Base-by-base conservation (phyloP, 768 basidiomycete genomes). In the Termitomyces heimii region DNA sequence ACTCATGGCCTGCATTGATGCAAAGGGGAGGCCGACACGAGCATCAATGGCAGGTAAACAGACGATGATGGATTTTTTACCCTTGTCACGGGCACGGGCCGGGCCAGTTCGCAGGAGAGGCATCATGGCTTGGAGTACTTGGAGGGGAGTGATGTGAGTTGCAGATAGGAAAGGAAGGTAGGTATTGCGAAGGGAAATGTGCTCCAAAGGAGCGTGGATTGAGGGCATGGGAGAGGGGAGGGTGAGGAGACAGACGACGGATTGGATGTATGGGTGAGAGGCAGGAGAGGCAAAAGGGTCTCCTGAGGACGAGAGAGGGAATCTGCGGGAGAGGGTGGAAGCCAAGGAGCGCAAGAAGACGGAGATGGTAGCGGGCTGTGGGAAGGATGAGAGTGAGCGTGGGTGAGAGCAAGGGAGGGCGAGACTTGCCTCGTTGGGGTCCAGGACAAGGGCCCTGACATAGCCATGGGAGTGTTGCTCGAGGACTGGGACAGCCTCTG, bases 311-410 rank as follows among this genome's bases (percentile, higher is more conserved):
- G 81, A 85, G 62, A 92, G 80, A 4, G 93, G 93, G 72, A 92
- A 95, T 48, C 84, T 82, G 60, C 91, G 86, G 18, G 88, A 88
- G 9, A 95, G 77, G 0, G 90, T 85, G 0, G 92, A 88, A 3
- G 84, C 78, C 39, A 95, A 74, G 8, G 92, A 93, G 54, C 92
- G 86, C 42, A 94, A 76, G 75, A 94, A 94, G 45, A 83, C 76
- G 0, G 84, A 79, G 49, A 92, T 78, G 3, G 85, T 85, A 2
- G 80, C 83, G 32, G 87, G 85, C 92, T 94, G 35, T 56, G 34
- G 53, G 31, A 48, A 26, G 39, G 31, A 35, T 31, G 35, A 18
- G 26, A 1, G 1, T 8, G 12, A 32, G 46, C n/a, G n/a, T 45
- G 31, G 43, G 2, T 12, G 28, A n/a, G n/a, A n/a, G 32, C 35